A percentile compares a stretch with the other conserved stretches of the same genome.
phyloP scores from a whole-genome alignment of 768 basidiomycete species.

The Botryobasidium botryosum region DNA sequence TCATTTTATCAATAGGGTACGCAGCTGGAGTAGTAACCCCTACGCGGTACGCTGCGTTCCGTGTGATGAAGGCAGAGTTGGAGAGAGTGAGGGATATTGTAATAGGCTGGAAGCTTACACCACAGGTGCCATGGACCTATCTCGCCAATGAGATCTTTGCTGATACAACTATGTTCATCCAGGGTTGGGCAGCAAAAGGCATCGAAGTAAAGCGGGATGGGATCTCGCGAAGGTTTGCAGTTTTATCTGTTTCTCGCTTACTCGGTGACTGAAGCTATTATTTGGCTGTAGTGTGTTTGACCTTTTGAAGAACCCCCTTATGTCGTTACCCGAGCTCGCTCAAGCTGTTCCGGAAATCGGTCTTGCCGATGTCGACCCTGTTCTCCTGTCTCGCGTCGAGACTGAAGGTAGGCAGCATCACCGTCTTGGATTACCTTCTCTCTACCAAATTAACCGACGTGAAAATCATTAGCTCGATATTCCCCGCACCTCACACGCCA shows the following conservation, averaged over 20 bases:
- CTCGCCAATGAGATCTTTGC: neutral
- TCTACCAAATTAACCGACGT: no score
- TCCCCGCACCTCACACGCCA: slow-evolving; percentile 43
- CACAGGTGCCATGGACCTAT: slow-evolving; percentile 22
- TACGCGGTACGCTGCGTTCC: slow-evolving; percentile 28
- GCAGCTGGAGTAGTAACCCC: slow-evolving; percentile 27
- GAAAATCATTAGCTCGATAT: slow-evolving; percentile 15
- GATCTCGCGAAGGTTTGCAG: slow-evolving; percentile 25
- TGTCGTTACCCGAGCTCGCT: slow-evolving; percentile 30
- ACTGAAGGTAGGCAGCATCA: slow-evolving; percentile 52
- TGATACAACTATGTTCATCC: neutral
- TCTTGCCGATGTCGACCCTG: slow-evolving; percentile 33
- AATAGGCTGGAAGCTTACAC: slow-evolving; percentile 21
- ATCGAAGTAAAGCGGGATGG: slow-evolving; percentile 29
- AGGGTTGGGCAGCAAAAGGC: slow-evolving; percentile 31
- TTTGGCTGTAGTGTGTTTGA: slow-evolving; percentile 46
- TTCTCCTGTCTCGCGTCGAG: slow-evolving; percentile 40
- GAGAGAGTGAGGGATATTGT: slow-evolving; percentile 22
- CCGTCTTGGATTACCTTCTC: no score
- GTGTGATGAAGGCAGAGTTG: slow-evolving; percentile 21
- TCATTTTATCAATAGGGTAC: slow-evolving; percentile 19
- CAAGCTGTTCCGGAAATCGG: slow-evolving; percentile 31
- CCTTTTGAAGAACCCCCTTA: slow-evolving; percentile 41
- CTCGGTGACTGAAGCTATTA: neutral
- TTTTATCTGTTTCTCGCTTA: neutral